A percentile compares a stretch with the other conserved stretches of the same genome.
Evolutionary conservation across 768 basidiomycete species (phyloP).

Genomic region (Boletus barrowsii): DNA sequence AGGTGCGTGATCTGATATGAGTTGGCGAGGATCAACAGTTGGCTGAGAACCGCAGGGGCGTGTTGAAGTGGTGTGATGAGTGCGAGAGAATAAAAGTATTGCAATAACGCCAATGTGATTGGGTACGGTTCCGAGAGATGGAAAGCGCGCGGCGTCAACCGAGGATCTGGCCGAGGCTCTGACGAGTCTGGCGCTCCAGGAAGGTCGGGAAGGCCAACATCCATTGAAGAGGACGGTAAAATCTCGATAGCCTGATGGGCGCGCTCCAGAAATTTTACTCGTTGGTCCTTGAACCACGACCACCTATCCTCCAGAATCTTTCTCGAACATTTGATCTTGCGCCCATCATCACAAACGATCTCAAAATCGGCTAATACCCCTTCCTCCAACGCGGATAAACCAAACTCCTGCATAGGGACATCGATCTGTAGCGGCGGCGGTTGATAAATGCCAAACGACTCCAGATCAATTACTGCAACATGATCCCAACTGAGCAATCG

Average conservation of each 20-base stretch:
- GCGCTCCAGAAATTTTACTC: conserved; percentile 53
- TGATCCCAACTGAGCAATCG: conserved; percentile 91
- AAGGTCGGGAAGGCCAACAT: conserved; percentile 60
- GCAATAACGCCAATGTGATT: conserved; percentile 82
- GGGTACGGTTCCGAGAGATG: conserved; percentile 87
- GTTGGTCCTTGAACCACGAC: conserved; percentile 89
- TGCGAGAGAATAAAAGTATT: conserved; percentile 89
- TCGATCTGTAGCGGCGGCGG: conserved; percentile 68
- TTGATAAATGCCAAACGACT: conserved; percentile 95
- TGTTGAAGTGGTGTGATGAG: conserved; percentile 90
- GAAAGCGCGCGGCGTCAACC: conserved; percentile 75
- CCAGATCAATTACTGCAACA: conserved; percentile 84
- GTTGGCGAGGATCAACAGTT: conserved; percentile 77
- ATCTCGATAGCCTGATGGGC: conserved; percentile 56
- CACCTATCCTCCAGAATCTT: conserved; percentile 86
- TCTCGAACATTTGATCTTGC: conserved; percentile 77
- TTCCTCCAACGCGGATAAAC: conserved; percentile 81
- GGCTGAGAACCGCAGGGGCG: conserved; percentile 83
- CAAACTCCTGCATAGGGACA: conserved; percentile 77
- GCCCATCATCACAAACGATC: conserved; percentile 87
- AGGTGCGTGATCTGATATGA: conserved; percentile 80
- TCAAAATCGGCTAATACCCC: conserved; percentile 85
- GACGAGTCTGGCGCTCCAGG: conserved; percentile 47
- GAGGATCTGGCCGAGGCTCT: conserved; percentile 66
- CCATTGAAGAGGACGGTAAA: conserved; percentile 59